Base-by-base conservation (phyloP, 2,329 filamentous ascomycete genomes). In the Epichloe coenophiala region DNA sequence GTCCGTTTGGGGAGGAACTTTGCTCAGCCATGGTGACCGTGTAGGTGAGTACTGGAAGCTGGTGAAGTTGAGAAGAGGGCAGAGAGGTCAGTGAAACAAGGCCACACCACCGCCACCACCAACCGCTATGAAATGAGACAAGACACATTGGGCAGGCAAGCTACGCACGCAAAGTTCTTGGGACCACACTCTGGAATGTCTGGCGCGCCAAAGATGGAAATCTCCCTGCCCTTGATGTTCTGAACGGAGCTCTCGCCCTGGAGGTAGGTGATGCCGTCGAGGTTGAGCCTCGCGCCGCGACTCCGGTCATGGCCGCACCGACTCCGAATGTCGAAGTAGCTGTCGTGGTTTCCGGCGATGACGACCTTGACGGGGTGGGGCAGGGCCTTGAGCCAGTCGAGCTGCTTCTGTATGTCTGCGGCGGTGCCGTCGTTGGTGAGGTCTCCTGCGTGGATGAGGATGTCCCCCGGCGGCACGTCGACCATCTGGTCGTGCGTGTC, bases 381-480 rank as follows among this genome's bases (percentile, higher is more conserved):
- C 7, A 90, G 76, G 3, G 72, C 71, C 45, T 74, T 76, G 12
- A 96, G 73, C 88, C 88, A 96, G 70, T 95, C 79, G 42, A 96
- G 73, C 59, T 93, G 84, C n/a, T 70, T 71, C 69, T 95, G 88
- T 51, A 97, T 82, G 54, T 88, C 84, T 12, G 72, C 71, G 1
- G 80, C 75, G 8, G 80, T 84, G 39, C 91, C 91, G 21, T 72
- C 71, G 58, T 88, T 82, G 49, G 83, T 84, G 60, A 95, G 73
- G 68, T 97, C 91, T 38, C 91, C 91, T 2, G 88, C 86, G 63
- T 96, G 91, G 58, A 97, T 85, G 46, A 97, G 77, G 21, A 96
- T 73, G 64, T 96, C 89, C 51, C 89, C 90, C 9, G 76, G 67
- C 0, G 89, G 88, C 1, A 94, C 73, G 17, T 66, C 58, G 7